These are phyloP conservation scores for Lactarius quietus DNA, from an alignment of 768 basidiomycete species.

Conservation along the genomic window DNA sequence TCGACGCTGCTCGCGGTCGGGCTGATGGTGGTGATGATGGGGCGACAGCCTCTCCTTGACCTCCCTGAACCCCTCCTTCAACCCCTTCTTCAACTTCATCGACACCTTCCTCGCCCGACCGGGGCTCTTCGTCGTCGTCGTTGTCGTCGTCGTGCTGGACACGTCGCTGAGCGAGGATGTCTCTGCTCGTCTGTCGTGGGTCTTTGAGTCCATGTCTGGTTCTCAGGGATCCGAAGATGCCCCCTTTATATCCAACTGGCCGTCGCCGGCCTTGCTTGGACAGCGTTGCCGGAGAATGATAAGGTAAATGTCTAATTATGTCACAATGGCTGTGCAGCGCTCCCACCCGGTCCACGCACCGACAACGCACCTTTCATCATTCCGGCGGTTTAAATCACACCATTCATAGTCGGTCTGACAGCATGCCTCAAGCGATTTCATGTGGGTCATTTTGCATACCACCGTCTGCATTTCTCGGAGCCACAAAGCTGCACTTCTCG, in stretches of 20 bases:
- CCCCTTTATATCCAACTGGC: conserved; percentile 1
- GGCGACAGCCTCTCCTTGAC: conserved; percentile 22
- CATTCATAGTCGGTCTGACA: not conserved
- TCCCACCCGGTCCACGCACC: not conserved
- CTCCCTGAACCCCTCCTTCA: conserved; percentile 29
- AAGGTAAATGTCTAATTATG: not conserved
- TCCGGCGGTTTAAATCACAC: not conserved
- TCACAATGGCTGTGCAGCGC: conserved; percentile 19
- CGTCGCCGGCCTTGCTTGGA: conserved; percentile 14
- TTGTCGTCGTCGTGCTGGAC: not conserved
- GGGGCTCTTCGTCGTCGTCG: conserved; percentile 5
- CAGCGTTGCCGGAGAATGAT: conserved; percentile 8
- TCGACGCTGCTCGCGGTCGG: not conserved
- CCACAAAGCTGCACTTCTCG: not conserved
- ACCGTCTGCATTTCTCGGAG: not conserved
- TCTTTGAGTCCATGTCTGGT: conserved; percentile 5
- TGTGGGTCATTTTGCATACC: not conserved
- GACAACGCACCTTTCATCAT: not conserved
- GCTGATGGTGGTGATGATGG: conserved; percentile 16
- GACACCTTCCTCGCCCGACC: conserved; percentile 25
- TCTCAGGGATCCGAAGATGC: not conserved
- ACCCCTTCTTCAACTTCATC: conserved; percentile 24
- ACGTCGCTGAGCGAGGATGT: conserved; percentile 9
- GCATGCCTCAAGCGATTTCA: not conserved
- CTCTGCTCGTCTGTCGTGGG: conserved; percentile 5